Conservation (phyloP, 495 filamentous ascomycete species). For the Saxophila tyrrhenica region DNA sequence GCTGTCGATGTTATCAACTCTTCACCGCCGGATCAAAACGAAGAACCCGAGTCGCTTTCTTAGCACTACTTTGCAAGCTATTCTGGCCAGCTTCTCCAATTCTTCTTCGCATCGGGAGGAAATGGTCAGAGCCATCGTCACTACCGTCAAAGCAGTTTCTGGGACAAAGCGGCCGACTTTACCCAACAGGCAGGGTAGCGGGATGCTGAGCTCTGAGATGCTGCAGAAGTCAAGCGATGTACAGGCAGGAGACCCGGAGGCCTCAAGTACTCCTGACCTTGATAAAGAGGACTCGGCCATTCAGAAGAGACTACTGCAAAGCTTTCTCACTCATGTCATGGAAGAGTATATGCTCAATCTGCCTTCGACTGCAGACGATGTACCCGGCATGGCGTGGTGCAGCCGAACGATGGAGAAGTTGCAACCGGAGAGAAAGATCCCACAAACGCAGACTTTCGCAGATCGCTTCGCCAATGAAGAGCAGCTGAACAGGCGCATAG, state of each 20-base stretch:
- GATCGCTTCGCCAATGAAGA: slow-evolving; percentile 53
- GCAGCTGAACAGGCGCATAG: slow-evolving; percentile 50
- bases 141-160: slow-evolving; percentile 63
- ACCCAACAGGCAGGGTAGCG: slow-evolving; percentile 51
- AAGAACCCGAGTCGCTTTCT: slow-evolving; percentile 88
- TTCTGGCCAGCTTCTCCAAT: slow-evolving; percentile 53
- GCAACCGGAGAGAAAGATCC: slow-evolving; percentile 48
- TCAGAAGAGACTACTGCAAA: slow-evolving; percentile 62
- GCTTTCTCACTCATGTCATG: slow-evolving; percentile 73
- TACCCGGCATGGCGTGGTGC: slow-evolving; percentile 62
- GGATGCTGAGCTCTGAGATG: slow-evolving; percentile 23
- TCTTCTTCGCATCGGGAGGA: slow-evolving; percentile 39
- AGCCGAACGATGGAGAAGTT: slow-evolving; percentile 63
- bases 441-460: slow-evolving; percentile 44
- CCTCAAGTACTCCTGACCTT: slow-evolving; percentile 40
- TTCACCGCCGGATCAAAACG: slow-evolving; percentile 79
- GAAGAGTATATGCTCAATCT: slow-evolving; percentile 62
- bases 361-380: slow-evolving; percentile 40
- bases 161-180: slow-evolving; percentile 62
- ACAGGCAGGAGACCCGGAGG: slow-evolving; percentile 70
- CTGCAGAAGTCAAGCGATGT: not conserved
- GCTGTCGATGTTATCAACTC: slow-evolving; percentile 66
- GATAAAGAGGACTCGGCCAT: slow-evolving; percentile 45
- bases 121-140: slow-evolving; percentile 61
- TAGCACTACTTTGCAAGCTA: slow-evolving; percentile 72